phyloP scores from a whole-genome alignment of 2,329 filamentous ascomycete species.

The Bipolaris cookei region DNA sequence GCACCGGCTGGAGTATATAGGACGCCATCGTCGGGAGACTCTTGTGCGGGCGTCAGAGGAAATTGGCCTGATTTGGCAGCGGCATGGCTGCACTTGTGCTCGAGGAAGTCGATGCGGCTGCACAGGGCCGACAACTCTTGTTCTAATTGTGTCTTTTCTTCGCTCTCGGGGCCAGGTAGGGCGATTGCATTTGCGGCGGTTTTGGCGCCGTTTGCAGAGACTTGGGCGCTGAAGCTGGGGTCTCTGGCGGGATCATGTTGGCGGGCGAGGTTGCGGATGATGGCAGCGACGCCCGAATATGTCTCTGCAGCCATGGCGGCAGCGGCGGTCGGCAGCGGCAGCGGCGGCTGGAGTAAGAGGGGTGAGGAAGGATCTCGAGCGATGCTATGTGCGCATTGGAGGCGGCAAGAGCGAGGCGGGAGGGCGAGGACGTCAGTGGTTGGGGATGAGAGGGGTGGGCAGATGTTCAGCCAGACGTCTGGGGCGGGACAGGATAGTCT shows the following conservation, averaged over 20 bases:
- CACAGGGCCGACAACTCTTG: constrained; percentile 80
- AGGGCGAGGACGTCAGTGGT: background rate
- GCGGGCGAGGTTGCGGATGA: constrained; percentile 58
- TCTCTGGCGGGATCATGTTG: constrained; percentile 53
- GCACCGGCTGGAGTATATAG: constrained; percentile 51
- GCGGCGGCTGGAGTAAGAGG: constrained; percentile 15
- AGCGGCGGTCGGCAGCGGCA: constrained; percentile 11
- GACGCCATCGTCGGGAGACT: constrained; percentile 65
- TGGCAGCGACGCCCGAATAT: constrained; percentile 47
- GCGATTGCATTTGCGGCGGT: constrained; percentile 62
- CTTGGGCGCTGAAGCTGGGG: constrained; percentile 53
- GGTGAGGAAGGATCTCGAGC: constrained; percentile 27
- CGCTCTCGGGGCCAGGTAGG: constrained; percentile 77
- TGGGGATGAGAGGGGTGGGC: background rate
- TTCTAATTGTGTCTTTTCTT: constrained; percentile 80
- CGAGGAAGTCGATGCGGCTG: constrained; percentile 78
- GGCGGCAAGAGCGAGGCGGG: constrained; percentile 20
- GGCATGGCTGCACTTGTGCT: constrained; percentile 75
- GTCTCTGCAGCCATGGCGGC: constrained; percentile 46
- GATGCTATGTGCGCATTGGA: constrained; percentile 47
- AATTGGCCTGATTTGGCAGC: constrained; percentile 62
- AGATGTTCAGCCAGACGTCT: background rate
- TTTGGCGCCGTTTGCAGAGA: constrained; percentile 43
- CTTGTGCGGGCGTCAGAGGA: constrained; percentile 78
- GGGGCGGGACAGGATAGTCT: constrained; percentile 6